These are phyloP conservation scores for Hamigera avellanea DNA, from an alignment of 495 filamentous ascomycete species.

Conservation along the genomic window DNA sequence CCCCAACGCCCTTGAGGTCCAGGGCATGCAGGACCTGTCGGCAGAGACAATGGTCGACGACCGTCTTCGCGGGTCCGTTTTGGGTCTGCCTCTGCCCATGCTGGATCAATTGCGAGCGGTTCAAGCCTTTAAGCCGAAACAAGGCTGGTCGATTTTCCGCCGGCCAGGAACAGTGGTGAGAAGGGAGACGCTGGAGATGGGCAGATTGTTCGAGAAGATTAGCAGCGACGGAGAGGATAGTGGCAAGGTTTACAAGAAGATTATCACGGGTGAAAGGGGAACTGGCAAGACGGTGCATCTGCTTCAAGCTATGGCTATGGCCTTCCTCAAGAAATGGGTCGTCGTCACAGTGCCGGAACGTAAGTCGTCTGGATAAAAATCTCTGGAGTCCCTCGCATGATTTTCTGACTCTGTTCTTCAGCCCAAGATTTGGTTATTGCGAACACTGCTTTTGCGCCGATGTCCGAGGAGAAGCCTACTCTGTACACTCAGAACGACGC, in stretches of 20 bases:
- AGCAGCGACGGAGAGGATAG: conserved; percentile 32
- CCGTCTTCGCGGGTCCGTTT: conserved; percentile 47
- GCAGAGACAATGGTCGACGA: conserved; percentile 41
- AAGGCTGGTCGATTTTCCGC: conserved; percentile 80
- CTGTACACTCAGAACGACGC: conserved; percentile 72
- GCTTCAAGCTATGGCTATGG: conserved; percentile 76
- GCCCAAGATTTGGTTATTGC: conserved; percentile 72
- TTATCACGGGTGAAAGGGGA: conserved; percentile 62
- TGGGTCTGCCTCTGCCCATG: conserved; percentile 55
- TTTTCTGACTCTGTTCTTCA: conserved; percentile 20
- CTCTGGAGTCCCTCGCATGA: not conserved
- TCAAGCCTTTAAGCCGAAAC: conserved; percentile 84
- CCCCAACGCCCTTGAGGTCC: conserved; percentile 73
- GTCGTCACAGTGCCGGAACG: conserved; percentile 89
- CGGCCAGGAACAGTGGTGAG: conserved; percentile 66
- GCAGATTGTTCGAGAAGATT: conserved; percentile 44
- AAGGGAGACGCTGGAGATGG: conserved; percentile 61
- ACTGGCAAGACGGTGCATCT: conserved; percentile 79
- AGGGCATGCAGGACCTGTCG: conserved; percentile 48
- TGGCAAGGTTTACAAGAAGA: conserved; percentile 48
- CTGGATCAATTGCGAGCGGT: conserved; percentile 69
- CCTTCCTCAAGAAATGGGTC: conserved; percentile 72
- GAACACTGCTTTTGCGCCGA: conserved; percentile 64
- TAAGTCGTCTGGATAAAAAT: conserved; percentile 21
- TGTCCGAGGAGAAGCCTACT: conserved; percentile 43